phyloP scores from a whole-genome alignment of 116 monocot genomes.

The Phalaenopsis hybrid region DNA sequence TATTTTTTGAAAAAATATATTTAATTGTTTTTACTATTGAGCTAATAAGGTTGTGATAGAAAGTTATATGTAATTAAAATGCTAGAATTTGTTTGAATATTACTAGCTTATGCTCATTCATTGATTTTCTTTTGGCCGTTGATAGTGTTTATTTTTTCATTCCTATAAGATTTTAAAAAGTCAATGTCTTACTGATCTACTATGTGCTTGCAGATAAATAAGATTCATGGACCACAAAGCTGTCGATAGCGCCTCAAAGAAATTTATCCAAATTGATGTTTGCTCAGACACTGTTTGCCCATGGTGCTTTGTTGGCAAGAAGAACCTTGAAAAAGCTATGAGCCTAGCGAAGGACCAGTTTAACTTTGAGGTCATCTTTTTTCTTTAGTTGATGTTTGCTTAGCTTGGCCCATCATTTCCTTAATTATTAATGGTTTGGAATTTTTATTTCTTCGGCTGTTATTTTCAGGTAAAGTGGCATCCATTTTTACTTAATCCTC shows the following conservation, averaged over 20 bases:
- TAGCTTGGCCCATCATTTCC: neutral
- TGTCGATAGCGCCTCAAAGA: constrained; percentile 25
- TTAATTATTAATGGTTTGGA: neutral
- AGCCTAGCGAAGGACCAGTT: constrained; percentile 50
- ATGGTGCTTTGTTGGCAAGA: constrained; percentile 92
- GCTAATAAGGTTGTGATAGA: too few relatives aligned
- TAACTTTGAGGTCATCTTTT: constrained; percentile 67
- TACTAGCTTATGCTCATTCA: too few relatives aligned
- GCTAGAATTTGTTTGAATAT: too few relatives aligned
- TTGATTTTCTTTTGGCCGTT: too few relatives aligned
- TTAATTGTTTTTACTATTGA: too few relatives aligned
- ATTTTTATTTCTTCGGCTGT: neutral
- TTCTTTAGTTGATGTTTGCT: neutral
- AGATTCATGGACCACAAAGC: constrained; percentile 28
- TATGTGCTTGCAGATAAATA: constrained; percentile 17
- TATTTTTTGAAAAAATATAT: too few relatives aligned
- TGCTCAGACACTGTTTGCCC: constrained; percentile 84
- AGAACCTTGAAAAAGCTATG: constrained; percentile 86
- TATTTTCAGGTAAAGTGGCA: constrained; percentile 70
- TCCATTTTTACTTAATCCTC: constrained; percentile 68
- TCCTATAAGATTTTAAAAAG: neutral
- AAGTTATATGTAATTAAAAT: too few relatives aligned
- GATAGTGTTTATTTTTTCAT: too few relatives aligned
- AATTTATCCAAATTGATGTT: constrained; percentile 70
- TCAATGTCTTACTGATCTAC: neutral